Evolutionary conservation across 805 yeast species (phyloP), one percentile per base, ranked within the genome.

Genomic region (Lachancea meyersii): DNA sequence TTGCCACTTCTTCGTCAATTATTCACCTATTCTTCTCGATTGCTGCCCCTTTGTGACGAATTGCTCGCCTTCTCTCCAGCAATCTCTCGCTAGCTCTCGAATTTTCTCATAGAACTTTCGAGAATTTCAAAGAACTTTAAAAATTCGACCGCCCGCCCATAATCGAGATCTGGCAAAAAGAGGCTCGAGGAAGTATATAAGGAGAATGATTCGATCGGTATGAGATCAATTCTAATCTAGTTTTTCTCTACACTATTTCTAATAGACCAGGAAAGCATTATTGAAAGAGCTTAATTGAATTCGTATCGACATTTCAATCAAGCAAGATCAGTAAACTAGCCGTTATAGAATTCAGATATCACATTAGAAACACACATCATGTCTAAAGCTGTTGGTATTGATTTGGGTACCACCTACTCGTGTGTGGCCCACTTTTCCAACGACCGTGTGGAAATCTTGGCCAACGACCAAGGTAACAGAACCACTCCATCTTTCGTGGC

Each of bases 381-480:
- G 69, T 60, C 67, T 51, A 64, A 64, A 51, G 71, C 71, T 52
- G 70, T 66, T 69, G 68, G 95, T 71, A 87, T 87, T 70, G 96
- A 87, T 77, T 82, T 88, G 74, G 96, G 97, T 65, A 89, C 97
- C 51, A 89, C 97, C 5, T 89, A 89, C 77, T 89, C 96, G 10
- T 89, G 97, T 79, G 97, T 91, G 49, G 97, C 96, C 60, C 88
- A 78, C 68, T 80, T 76, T 66, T 66, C 82, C 39, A 83, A 84
- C 58, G 94, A 86, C 63, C 75, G 95, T 58, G 97, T 89, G 47
- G 97, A 91, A 63, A 89, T 89, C 62, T 80, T 89, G 60, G 96
- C 97, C 58, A 89, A 89, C 64, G 96, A 89, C 68, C 97, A 91
- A 73, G 97, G 97, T 75, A 89, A 91, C 77, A 85, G 97, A 76